These are phyloP conservation scores for Sechiopsis laciniata DNA, from an alignment of 306 rosid species.

Conservation along the genomic window DNA sequence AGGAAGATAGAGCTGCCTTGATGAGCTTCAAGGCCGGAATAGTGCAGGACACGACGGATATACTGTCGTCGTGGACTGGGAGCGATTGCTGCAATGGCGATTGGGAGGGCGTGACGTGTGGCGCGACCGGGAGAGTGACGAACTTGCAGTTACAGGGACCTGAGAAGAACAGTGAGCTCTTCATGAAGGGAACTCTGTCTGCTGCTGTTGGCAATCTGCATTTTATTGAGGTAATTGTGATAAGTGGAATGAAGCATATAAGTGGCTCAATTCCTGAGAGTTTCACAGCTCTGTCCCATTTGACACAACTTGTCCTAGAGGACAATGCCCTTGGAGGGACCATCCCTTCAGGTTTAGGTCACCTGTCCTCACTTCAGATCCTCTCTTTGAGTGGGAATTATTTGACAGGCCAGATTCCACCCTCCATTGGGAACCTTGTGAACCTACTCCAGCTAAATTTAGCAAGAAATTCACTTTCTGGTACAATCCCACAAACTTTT, in stretches of 20 bases:
- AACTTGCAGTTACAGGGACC: conserved; percentile 72
- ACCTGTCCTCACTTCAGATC: conserved; percentile 50
- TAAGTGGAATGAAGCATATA: conserved; percentile 74
- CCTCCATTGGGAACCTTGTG: conserved; percentile 51
- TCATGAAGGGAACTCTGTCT: conserved; percentile 80
- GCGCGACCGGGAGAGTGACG: conserved; percentile 67
- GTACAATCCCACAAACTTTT: conserved; percentile 58
- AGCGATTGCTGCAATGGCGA: conserved; percentile 82
- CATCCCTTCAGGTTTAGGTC: conserved; percentile 75
- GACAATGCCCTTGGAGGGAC: conserved; percentile 69
- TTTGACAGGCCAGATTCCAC: conserved; percentile 68
- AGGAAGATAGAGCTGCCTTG: conserved; percentile 74
- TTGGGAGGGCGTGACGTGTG: conserved; percentile 91
- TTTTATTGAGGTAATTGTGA: conserved; percentile 72
- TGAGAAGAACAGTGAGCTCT: conserved; percentile 33
- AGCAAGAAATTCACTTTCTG: conserved; percentile 59
- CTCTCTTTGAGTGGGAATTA: conserved; percentile 70
- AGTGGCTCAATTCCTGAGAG: conserved; percentile 68
- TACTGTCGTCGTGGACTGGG: conserved; percentile 65
- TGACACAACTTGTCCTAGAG: conserved; percentile 63
- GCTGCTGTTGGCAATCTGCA: conserved; percentile 62
- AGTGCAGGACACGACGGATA: conserved; percentile 60
- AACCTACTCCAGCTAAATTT: conserved; percentile 56
- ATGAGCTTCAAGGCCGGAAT: conserved; percentile 69
- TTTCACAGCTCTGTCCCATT: conserved; percentile 60